Percentiles rank a stretch among this genome's conserved stretches.
Conservation (phyloP, 2,329 filamentous ascomycete species). For the Alternaria metachromatica region DNA sequence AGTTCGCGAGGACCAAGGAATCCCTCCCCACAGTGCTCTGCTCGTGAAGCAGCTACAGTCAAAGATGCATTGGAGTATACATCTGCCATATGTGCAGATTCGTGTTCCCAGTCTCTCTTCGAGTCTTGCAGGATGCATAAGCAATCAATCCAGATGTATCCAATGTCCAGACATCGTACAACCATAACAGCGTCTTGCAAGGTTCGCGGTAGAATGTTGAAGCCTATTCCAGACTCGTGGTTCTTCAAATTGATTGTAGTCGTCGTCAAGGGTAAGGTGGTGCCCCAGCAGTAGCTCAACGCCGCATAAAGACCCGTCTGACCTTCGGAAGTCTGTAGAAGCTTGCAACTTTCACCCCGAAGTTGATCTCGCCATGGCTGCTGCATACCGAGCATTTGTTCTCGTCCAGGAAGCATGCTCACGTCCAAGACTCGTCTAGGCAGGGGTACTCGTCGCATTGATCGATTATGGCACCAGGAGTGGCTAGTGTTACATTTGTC, state of each 20-base stretch:
- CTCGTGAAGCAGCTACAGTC: background rate
- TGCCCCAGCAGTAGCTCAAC: background rate
- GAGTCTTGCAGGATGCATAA: background rate
- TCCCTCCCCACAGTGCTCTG: background rate
- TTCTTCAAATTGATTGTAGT: rapidly evolving
- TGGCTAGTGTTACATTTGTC: background rate
- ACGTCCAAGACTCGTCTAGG: background rate
- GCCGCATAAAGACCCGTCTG: background rate
- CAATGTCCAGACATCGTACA: rapidly evolving
- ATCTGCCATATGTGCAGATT: background rate
- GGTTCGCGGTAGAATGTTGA: rapidly evolving
- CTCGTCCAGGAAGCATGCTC: background rate
- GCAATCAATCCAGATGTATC: background rate
- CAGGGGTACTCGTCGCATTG: background rate
- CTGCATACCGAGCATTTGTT: background rate
- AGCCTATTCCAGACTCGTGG: rapidly evolving
- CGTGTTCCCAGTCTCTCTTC: background rate
- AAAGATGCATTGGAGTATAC: background rate
- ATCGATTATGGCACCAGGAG: rapidly evolving
- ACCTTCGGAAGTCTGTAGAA: background rate
- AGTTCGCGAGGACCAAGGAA: background rate
- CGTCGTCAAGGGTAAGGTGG: rapidly evolving
- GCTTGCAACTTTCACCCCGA: rapidly evolving
- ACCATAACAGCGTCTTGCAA: background rate
- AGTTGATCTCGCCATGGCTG: background rate